Percentiles rank a stretch among this genome's conserved stretches.
Evolutionary conservation across 2,329 filamentous ascomycete genomes (phyloP).

Genomic region (Sporothrix sp.): DNA sequence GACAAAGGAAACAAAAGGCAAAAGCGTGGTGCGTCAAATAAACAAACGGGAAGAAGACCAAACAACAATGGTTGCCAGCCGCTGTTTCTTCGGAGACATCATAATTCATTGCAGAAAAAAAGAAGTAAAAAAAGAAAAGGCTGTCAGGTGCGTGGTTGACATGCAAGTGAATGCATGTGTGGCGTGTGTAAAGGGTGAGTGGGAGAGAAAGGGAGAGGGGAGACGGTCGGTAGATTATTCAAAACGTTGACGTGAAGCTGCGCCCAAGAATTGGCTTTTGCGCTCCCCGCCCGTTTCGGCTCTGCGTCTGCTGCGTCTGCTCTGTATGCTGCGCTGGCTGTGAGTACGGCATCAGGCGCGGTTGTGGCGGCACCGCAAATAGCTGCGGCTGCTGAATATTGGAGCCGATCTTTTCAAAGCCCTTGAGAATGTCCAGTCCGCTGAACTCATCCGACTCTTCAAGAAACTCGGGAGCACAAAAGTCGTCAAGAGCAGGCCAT

Average conservation of each 20-base stretch:
- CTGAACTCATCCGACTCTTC: constrained; percentile 50
- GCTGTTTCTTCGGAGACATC: constrained; percentile 18
- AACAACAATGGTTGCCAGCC: constrained; percentile 8
- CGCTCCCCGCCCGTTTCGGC: constrained; percentile 1
- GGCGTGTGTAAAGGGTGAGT: not conserved
- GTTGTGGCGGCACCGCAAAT: constrained; percentile 25
- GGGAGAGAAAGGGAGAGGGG: not conserved
- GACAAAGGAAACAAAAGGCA: not conserved
- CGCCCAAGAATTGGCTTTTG: constrained; percentile 31
- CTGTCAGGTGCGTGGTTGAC: not conserved
- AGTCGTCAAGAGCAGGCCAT: constrained; percentile 40
- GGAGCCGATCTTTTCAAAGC: constrained; percentile 64
- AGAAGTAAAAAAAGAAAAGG: not conserved
- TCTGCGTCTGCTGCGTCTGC: constrained; percentile 5
- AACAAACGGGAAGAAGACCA: too few species aligned
- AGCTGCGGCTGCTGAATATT: constrained; percentile 24
- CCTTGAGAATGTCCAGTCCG: constrained; percentile 62
- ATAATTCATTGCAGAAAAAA: constrained; percentile 17
- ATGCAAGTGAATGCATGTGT: not conserved
- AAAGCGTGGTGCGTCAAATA: constrained; percentile 10
- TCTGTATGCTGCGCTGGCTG: too few species aligned
- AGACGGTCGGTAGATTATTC: not conserved
- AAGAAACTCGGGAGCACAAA: constrained; percentile 45
- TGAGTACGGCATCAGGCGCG: constrained; percentile 22
- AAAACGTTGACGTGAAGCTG: constrained; percentile 31